Base-by-base conservation (phyloP, 2,329 filamentous ascomycete species). In the Didymella exigua region DNA sequence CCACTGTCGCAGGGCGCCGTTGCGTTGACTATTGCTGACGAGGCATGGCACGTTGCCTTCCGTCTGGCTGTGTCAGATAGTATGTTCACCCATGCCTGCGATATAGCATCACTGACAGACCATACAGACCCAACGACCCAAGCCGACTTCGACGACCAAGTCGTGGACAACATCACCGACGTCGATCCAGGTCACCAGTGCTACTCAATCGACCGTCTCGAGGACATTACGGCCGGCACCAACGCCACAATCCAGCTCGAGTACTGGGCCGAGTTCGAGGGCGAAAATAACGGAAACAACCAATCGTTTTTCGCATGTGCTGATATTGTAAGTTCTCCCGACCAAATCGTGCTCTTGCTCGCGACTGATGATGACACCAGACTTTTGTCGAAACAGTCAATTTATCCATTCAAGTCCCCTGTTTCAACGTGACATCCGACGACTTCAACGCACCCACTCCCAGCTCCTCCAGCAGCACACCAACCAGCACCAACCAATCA, bases 1-100 rank as follows among this genome's bases (percentile, higher is more conserved):
- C 85, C 85, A 21, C 62, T 87, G 19, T 84, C 77, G 13, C 80
- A 81, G 49, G 85, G 83, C 11, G 75, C 79, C 40, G 75, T 87
- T 13, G 78, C 84, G 2, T 75, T 87, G 3, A 80, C 83, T 6
- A 79, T 82, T 18, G 83, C 86, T 38, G 81, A 85, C 54, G 82
- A 85, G 45, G 82, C 84, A 5, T 86, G 79, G 65, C 76, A 81
- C 34, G 71, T 85, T 21, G 77, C 81, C 45, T 75, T 87, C 18
- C 78, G 80, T 48, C 78, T 87, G 47, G 82, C 84, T 0, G 81
- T 84, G 57, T 70, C 71, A 5, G 75, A 80, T 47, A 75, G 84
- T 84, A 71, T 54, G 74, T 70, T 10, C 18, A 23, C 18, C 5
- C 6, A n/a, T 2, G 4, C 10, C 11, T 10, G 14, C 26, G 8